Evolutionary conservation across 768 basidiomycete genomes (phyloP), one percentile per base, ranked within the genome.

Genomic region (Mycena vulgaris): DNA sequence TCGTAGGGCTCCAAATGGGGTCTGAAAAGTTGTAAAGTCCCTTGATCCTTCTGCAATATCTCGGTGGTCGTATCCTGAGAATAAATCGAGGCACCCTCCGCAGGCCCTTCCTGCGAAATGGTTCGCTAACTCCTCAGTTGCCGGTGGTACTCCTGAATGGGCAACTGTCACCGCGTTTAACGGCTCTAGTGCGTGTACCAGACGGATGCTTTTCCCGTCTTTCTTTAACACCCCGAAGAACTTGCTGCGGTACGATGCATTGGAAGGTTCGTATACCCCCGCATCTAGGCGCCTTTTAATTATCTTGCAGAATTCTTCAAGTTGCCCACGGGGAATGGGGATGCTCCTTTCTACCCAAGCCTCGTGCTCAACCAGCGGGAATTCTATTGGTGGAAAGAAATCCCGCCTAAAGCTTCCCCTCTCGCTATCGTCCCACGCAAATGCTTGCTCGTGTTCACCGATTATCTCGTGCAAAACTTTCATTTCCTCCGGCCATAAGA

Each of bases 211-310:
- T 35, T 74, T 75, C 2, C 76, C 70, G 39, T 78, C 73, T 25
- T 78, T 77, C 61, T 68, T 68, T 5, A 68, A 28, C 3, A 83
- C 78, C 27, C 77, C 80, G 48, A 83, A 84, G 78, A 78, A 81
- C 3, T 75, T 57, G 0, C 80, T 81, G 0, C 79, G 65, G 30
- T 83, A 83, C 16, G 70, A 60, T 1, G 68, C 28, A n/a, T 66
- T 48, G 1, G 48, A 70, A 1, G 49, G 56, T 17, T 70, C 74
- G 42, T 68, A 74, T 0, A 63, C 74, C 3, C 70, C 70, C 0
- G 71, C 56, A 40, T 72, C 73, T 5, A 76, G 11, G 28, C 69
- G 69, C 9, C 57, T 56, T 48, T 76, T 72, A 23, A 78, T 63
- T 5, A 68, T 58, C 28, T 55, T 52, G 31, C 74, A 70, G 16